Percentiles rank a stretch among this genome's conserved stretches.
phyloP scores from a whole-genome alignment of 305 asterid species.

The Petunia hybrid region DNA sequence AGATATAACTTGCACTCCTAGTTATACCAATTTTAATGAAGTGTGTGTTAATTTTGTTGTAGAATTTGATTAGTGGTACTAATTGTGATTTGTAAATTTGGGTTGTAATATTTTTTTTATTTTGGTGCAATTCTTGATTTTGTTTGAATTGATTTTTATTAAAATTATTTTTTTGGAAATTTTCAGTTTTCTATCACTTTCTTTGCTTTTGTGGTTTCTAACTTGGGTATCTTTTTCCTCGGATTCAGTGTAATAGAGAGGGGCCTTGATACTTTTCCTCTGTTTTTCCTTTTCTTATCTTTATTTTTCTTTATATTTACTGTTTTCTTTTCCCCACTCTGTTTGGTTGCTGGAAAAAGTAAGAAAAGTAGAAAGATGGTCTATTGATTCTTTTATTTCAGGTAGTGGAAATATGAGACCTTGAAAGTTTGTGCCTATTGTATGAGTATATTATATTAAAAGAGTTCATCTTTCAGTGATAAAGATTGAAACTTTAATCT shows the following conservation, averaged over 20 bases:
- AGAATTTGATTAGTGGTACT: no score
- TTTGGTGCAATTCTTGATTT: not conserved
- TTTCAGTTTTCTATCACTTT: slow-evolving; percentile 35
- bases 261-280: slow-evolving; percentile 28
- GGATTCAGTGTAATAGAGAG: slow-evolving; percentile 48
- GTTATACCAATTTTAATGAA: no score
- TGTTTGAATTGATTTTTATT: not conserved
- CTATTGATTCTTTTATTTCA: slow-evolving; percentile 9
- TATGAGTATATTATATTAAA: not conserved
- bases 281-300: not conserved
- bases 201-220: slow-evolving; percentile 32
- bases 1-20: no score
- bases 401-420: slow-evolving; percentile 25
- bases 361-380: not conserved
- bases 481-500: slow-evolving; percentile 17
- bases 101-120: no score
- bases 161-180: not conserved
- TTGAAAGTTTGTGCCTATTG: not conserved
- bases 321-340: slow-evolving; percentile 20
- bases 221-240: slow-evolving; percentile 33
- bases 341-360: slow-evolving; percentile 32
- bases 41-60: no score
- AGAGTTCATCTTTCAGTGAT: slow-evolving; percentile 17
- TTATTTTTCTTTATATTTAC: not conserved
- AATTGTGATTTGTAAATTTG: no score